Evolutionary conservation across 179 eudicot species (phyloP).

Genomic region (Amaranthus tricolor): DNA sequence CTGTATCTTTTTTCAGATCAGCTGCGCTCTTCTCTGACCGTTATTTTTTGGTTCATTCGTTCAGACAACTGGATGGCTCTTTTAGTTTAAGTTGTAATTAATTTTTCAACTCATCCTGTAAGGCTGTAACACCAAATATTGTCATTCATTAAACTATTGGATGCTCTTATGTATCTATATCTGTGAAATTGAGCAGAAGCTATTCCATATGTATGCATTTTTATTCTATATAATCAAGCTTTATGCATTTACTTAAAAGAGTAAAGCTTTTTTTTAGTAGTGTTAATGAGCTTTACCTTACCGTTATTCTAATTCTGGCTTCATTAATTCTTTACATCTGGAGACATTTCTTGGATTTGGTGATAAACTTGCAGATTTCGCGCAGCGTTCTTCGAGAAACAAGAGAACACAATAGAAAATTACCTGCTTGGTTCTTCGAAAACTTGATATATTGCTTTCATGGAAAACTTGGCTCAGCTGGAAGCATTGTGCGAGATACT

Average conservation of each 20-base stretch:
- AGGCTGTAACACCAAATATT: conserved; percentile 49
- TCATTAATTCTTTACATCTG: conserved; percentile 31
- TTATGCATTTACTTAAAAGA: conserved; percentile 21
- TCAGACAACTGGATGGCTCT: conserved; percentile 29
- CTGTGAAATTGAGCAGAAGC: conserved; percentile 22
- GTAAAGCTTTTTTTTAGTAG: conserved; percentile 18
- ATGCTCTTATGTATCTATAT: conserved; percentile 27
- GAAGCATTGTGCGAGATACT: conserved; percentile 96
- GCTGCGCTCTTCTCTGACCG: conserved; percentile 37
- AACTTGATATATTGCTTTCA: conserved; percentile 32
- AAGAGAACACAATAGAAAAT: conserved; percentile 23
- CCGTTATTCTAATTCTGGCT: conserved; percentile 16
- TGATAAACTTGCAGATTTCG: conserved; percentile 44
- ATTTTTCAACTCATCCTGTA: conserved; percentile 46
- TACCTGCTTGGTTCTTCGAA: conserved; percentile 28
- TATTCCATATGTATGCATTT: conserved; percentile 32
- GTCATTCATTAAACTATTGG: conserved; percentile 22
- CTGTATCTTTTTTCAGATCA: conserved; percentile 48
- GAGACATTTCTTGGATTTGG: conserved; percentile 41
- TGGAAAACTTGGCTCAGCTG: conserved; percentile 91
- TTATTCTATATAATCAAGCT: conserved; percentile 22
- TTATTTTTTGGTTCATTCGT: conserved; percentile 33
- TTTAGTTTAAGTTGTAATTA: conserved; percentile 45
- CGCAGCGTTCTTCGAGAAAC: conserved; percentile 29
- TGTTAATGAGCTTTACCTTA: conserved; percentile 21